phyloP scores from a whole-genome alignment of 768 basidiomycete genomes.

The Calvatia gigantea region DNA sequence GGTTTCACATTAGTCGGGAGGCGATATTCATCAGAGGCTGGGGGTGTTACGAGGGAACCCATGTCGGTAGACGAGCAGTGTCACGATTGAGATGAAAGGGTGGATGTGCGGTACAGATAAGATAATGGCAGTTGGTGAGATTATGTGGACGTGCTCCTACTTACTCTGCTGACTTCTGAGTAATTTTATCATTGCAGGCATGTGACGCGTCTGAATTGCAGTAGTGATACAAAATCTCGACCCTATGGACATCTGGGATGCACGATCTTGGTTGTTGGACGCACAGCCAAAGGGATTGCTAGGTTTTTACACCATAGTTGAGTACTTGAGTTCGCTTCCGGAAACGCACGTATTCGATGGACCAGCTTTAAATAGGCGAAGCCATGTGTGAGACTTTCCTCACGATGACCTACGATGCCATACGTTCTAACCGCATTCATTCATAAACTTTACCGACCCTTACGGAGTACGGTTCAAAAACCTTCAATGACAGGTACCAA shows the following conservation, averaged over 20 bases:
- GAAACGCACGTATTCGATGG: constrained; percentile 11
- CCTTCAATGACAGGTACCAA: no score
- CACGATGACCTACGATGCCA: no score
- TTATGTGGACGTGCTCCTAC: background rate
- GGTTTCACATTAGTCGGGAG: constrained; percentile 68
- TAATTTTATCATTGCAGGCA: constrained; percentile 3
- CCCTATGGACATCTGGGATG: constrained; percentile 2
- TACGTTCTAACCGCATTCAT: no score
- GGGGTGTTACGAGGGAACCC: constrained; percentile 21
- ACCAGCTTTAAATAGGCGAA: no score
- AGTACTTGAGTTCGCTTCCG: constrained; percentile 5
- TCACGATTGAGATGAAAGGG: background rate
- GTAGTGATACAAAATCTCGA: background rate
- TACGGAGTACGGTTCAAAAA: no score
- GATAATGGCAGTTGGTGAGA: constrained; percentile 7
- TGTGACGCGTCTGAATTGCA: constrained; percentile 1
- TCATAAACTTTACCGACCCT: no score
- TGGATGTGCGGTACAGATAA: background rate
- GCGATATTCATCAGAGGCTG: constrained; percentile 42
- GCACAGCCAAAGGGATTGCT: background rate
- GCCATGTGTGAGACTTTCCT: no score
- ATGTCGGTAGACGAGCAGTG: constrained; percentile 17
- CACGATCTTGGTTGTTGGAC: background rate
- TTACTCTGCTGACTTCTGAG: background rate
- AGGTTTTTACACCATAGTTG: constrained; percentile 10